Percentiles rank a stretch among this genome's conserved stretches.
Evolutionary conservation across 1,284 basidiomycete species (phyloP).

Genomic region (Pholiota adiposa): DNA sequence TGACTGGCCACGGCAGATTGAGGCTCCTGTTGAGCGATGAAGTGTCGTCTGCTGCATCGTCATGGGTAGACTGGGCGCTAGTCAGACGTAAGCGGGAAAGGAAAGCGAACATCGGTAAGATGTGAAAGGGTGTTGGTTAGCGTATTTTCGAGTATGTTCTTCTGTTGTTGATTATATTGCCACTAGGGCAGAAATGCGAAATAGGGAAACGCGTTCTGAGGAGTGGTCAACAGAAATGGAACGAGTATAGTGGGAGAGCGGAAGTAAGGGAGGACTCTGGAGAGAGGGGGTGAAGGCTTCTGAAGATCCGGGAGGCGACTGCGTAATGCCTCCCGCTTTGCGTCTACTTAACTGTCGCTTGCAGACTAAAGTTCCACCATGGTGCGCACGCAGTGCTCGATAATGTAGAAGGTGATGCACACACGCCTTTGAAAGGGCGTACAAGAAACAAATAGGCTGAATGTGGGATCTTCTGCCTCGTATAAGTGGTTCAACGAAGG

Average conservation of each 20-base stretch:
- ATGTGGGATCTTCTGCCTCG: background rate
- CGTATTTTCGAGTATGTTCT: background rate
- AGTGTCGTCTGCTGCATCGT: slow-evolving; percentile 19
- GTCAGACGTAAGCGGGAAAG: slow-evolving; percentile 30
- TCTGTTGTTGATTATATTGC: background rate
- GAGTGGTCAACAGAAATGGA: background rate
- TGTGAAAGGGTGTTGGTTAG: background rate
- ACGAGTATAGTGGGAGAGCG: background rate
- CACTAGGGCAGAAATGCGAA: background rate
- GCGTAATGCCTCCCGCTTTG: slow-evolving; percentile 2
- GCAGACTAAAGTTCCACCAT: background rate
- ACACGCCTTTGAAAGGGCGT: background rate
- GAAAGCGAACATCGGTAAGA: slow-evolving; percentile 32
- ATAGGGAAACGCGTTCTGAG: slow-evolving; percentile 4
- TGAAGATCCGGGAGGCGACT: background rate
- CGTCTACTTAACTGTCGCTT: slow-evolving; percentile 4
- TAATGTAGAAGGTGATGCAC: background rate
- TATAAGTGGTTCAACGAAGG: background rate
- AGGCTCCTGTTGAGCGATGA: slow-evolving; percentile 22
- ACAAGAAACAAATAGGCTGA: background rate
- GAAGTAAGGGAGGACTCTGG: background rate
- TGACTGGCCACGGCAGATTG: slow-evolving; percentile 34
- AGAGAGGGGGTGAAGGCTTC: background rate
- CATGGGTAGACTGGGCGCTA: slow-evolving; percentile 13
- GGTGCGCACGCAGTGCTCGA: background rate